Conservation (phyloP, 2,329 filamentous ascomycete genomes). For the Penicillium sp. region DNA sequence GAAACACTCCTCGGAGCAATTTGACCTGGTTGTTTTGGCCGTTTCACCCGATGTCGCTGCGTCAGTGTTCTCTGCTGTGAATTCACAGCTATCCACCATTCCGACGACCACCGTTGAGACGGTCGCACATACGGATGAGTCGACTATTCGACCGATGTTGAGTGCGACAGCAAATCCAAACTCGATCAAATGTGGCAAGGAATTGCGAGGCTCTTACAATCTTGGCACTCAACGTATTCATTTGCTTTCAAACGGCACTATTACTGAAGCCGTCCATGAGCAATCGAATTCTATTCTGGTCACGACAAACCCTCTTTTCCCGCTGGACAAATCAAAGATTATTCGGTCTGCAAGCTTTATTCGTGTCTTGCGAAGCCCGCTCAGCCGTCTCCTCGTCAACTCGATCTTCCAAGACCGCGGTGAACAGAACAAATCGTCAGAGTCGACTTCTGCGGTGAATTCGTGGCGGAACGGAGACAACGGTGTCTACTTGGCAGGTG, state of each 20-base stretch:
- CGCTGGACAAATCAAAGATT: conserved; percentile 47
- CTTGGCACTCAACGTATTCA: conserved; percentile 40
- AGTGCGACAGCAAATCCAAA: conserved; percentile 14
- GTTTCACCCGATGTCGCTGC: conserved; percentile 62
- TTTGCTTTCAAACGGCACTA: conserved; percentile 38
- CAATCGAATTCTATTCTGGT: conserved; percentile 60
- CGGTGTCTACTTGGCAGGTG: conserved; percentile 62
- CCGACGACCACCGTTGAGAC: conserved; percentile 58
- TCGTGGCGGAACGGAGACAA: conserved; percentile 61
- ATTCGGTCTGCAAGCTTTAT: conserved; percentile 59
- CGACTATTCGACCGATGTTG: conserved; percentile 23
- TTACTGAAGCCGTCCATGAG: conserved; percentile 61
- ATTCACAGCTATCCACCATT: conserved; percentile 48
- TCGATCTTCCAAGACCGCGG: conserved; percentile 47
- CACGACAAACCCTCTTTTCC: conserved; percentile 58
- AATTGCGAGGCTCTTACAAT: conserved; percentile 11
- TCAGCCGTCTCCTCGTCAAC: conserved; percentile 57
- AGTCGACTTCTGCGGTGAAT: neutral
- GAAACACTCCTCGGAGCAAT: conserved; percentile 43
- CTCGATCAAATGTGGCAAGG: conserved; percentile 9
- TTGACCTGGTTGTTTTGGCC: conserved; percentile 61
- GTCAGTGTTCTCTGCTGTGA: conserved; percentile 55
- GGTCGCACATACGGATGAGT: conserved; percentile 52
- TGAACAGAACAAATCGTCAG: neutral
- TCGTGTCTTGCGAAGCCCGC: conserved; percentile 58